A percentile compares a stretch with the other conserved stretches of the same genome.
These are phyloP conservation scores for Dysphania ambrosioides DNA, from an alignment of 148 eudicot species.

Conservation along the genomic window DNA sequence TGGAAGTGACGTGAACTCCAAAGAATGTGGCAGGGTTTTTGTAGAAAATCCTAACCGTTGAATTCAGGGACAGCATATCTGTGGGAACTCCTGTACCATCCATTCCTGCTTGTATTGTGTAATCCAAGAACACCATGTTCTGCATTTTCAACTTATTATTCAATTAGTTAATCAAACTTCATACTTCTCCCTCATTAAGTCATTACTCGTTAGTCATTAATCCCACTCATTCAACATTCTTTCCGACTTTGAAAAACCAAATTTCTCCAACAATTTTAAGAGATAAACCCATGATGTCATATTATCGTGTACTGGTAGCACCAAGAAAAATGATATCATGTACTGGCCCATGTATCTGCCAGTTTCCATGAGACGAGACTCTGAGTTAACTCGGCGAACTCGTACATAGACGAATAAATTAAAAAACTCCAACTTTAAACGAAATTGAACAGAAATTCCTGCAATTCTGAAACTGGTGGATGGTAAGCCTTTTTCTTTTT, in stretches of 20 bases:
- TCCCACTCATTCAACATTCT: not conserved
- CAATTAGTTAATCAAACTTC: not conserved
- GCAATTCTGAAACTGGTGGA: not conserved
- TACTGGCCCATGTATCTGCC: not conserved
- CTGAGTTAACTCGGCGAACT: conserved; percentile 2
- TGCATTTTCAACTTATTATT: conserved; percentile 26
- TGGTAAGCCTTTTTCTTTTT: not conserved
- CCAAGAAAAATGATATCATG: too few species aligned
- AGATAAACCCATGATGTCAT: too few species aligned
- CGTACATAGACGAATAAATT: not conserved
- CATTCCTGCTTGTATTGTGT: conserved; percentile 64
- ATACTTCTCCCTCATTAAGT: not conserved
- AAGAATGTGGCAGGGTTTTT: conserved; percentile 76
- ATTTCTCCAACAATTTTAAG: too few species aligned
- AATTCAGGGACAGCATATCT: conserved; percentile 65
- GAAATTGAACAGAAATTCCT: not conserved
- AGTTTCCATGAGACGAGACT: not conserved
- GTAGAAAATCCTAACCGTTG: conserved; percentile 60
- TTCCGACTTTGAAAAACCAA: too few species aligned
- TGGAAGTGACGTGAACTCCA: conserved; percentile 75
- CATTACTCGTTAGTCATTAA: not conserved
- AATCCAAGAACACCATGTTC: conserved; percentile 53
- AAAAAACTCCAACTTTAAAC: not conserved
- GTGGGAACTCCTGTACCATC: conserved; percentile 62
- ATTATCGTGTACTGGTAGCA: too few species aligned